These are phyloP conservation scores for Ascobolus immersus DNA, from an alignment of 495 filamentous ascomycete species.

Conservation along the genomic window DNA sequence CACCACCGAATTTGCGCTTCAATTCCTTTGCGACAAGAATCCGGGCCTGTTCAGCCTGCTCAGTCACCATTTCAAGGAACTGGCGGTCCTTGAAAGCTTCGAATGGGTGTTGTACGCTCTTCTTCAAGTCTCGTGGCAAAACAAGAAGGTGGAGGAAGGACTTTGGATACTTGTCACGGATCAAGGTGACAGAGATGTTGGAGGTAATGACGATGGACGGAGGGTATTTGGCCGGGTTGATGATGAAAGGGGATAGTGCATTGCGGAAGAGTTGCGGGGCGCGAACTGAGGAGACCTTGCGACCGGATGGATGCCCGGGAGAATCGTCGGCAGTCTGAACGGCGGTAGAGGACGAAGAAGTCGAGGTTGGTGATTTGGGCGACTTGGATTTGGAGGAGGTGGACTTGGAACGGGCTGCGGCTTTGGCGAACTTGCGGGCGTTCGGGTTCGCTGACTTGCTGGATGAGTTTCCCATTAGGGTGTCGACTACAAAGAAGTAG, in stretches of 20 bases:
- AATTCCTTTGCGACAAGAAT: constrained; percentile 48
- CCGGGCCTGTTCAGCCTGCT: constrained; percentile 34
- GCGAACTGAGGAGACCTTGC: too few species aligned
- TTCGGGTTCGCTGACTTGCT: too few species aligned
- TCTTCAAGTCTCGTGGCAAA: constrained; percentile 42
- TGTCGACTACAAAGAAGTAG: too few species aligned
- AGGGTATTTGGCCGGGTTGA: constrained; percentile 38
- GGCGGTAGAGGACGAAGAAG: too few species aligned
- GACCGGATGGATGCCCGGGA: too few species aligned
- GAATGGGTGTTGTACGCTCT: constrained; percentile 44
- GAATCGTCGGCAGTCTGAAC: too few species aligned
- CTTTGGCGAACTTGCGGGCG: too few species aligned
- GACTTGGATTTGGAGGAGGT: too few species aligned
- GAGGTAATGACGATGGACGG: constrained; percentile 37
- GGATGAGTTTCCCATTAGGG: too few species aligned
- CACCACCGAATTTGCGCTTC: constrained; percentile 36
- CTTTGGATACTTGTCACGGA: constrained; percentile 70
- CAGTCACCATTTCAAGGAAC: constrained; percentile 40
- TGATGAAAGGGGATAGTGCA: constrained; percentile 45
- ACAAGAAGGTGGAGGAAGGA: constrained; percentile 63
- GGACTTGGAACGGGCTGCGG: too few species aligned
- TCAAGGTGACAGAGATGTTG: constrained; percentile 46
- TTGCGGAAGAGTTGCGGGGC: constrained; percentile 22
- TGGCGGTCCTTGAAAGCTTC: constrained; percentile 43
- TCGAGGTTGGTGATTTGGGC: too few species aligned